Evolutionary conservation across 371 early-diverging fungal species (phyloP).

Genomic region (Apophysomyces variabilis): DNA sequence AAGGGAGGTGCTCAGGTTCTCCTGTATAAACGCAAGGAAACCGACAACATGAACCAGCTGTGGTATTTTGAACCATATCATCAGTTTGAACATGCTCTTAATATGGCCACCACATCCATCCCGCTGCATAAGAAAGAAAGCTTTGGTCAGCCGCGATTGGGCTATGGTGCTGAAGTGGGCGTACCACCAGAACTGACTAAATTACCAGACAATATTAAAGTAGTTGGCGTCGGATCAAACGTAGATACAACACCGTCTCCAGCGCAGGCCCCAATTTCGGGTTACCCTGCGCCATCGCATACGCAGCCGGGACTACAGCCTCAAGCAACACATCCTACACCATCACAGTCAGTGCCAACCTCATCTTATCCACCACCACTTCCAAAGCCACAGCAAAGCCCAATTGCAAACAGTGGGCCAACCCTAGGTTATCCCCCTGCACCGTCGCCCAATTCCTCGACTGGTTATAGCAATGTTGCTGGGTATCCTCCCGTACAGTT

Average conservation of each 20-base stretch:
- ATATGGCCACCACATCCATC: conserved; percentile 34
- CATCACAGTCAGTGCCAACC: neutral
- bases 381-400: neutral
- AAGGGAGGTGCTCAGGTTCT: conserved; percentile 53
- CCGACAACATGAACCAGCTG: conserved; percentile 49
- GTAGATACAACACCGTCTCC: conserved; percentile 11
- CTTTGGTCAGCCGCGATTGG: conserved; percentile 49
- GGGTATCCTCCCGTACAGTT: neutral
- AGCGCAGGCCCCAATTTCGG: neutral
- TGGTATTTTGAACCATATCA: conserved; percentile 54
- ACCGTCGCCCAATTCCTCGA: neutral
- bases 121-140: conserved; percentile 48
- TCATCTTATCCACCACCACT: neutral
- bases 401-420: neutral
- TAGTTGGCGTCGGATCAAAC: conserved; percentile 45
- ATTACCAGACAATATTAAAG: conserved; percentile 45
- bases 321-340: neutral
- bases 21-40: conserved; percentile 48
- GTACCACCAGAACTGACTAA: conserved; percentile 44
- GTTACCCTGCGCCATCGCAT: neutral
- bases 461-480: neutral
- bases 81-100: conserved; percentile 39
- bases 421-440: neutral
- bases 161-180: conserved; percentile 53
- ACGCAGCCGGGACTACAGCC: conserved; percentile 12